Conservation (phyloP, 1,284 basidiomycete species). For the Malassezia restricta region DNA sequence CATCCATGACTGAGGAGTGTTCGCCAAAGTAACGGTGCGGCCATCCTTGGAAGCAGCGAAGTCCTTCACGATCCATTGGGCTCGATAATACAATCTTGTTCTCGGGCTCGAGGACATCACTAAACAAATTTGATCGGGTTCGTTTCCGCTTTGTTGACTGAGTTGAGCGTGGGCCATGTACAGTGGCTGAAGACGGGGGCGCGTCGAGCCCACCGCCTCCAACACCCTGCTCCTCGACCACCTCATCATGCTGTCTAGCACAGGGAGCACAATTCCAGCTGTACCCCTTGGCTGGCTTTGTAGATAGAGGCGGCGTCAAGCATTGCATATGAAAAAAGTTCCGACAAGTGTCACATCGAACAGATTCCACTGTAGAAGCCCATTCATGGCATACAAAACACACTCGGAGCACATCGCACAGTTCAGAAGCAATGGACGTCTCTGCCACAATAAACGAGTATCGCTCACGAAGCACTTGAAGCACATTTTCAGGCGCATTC, state of each 20-base stretch:
- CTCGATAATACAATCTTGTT: conserved; percentile 12
- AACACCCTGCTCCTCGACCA: conserved; percentile 14
- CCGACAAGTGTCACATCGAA: conserved; percentile 86
- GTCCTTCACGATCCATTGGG: conserved; percentile 48
- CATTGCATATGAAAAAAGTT: conserved; percentile 90
- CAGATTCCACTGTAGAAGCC: conserved; percentile 75
- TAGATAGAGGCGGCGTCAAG: conserved; percentile 79
- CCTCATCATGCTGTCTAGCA: conserved; percentile 59
- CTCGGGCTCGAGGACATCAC: conserved; percentile 20
- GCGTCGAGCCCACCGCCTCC: conserved; percentile 17
- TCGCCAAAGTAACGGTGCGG: conserved; percentile 90
- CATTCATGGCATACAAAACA: conserved; percentile 77
- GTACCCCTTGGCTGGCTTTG: conserved; percentile 90
- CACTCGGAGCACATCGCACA: conserved; percentile 71
- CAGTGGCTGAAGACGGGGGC: background rate
- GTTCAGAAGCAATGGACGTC: conserved; percentile 76
- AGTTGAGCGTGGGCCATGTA: background rate
- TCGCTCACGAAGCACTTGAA: conserved; percentile 55
- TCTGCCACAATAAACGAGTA: conserved; percentile 94
- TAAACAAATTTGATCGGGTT: conserved; percentile 5
- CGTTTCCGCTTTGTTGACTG: conserved; percentile 17
- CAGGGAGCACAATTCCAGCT: conserved; percentile 95
- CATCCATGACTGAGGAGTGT: conserved; percentile 61
- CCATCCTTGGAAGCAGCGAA: conserved; percentile 75
- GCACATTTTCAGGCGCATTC: conserved; percentile 53